Base-by-base conservation (phyloP, 495 filamentous ascomycete species). In the Parachaetomium inaequale region DNA sequence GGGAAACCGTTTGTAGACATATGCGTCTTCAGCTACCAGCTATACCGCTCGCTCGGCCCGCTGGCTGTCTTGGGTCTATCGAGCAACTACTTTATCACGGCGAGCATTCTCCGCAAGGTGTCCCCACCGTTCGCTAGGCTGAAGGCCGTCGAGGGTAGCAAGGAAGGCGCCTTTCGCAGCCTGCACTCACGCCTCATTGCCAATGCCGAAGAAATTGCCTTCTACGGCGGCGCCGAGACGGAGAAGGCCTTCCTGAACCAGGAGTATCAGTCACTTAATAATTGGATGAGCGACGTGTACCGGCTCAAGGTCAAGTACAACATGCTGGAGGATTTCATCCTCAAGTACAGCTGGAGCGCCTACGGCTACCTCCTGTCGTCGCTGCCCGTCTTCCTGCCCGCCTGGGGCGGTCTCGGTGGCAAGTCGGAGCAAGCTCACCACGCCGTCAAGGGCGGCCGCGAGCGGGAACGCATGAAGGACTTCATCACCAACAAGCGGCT, bases 401-500 rank as follows among this genome's bases (percentile, higher is more conserved):
- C 92, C 19, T 96, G 93, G 92, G 92, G 93, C 54, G 93, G 94
- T 53, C 74, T 90, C 8, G 91, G 86, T 38, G 89, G 88, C 31
- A 79, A 79, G 28, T 72, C 85, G 67, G 91, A 96, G 70, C 76
- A 87, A 6, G 65, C 56, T 31, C 78, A 74, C 8, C 68, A 66
- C 55, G 66, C 70, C 19, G 73, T 75, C 29, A 78, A 71, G 31
- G 75, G 76, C 40, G 84, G 84, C 29, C 84, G 89, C 15, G 92
- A 96, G 71, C 84, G 87, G 36, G 82, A 84, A 59, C 89, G 95
- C 32, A 98, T 97, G 93, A 92, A 93, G 77, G 88, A 93, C n/a
- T 99, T 99, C 75, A 96, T 99, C 76, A 97, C 94, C 17, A 99
- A 99, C 75, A 97, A 98, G 74, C 88, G 95, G 2, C 84, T 99